A percentile compares a stretch with the other conserved stretches of the same genome.
These are phyloP conservation scores for Candida tunisiensis DNA, from an alignment of 1,139 yeast genomes.

Conservation along the genomic window DNA sequence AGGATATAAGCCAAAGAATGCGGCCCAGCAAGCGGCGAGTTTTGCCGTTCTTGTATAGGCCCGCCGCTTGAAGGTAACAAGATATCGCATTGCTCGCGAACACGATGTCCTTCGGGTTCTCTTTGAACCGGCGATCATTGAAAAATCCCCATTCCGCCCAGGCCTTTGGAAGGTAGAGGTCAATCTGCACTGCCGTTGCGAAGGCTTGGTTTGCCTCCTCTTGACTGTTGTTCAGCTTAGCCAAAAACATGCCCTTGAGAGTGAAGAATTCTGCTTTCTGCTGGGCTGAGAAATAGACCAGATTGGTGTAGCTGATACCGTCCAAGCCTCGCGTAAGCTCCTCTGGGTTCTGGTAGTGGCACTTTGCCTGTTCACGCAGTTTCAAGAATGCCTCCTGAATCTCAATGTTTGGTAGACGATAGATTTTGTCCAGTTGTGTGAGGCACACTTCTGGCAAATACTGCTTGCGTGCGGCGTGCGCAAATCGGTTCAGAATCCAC, in stretches of 20 bases:
- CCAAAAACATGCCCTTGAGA: slow-evolving; percentile 92
- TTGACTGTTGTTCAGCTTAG: slow-evolving; percentile 69
- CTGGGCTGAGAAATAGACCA: slow-evolving; percentile 90
- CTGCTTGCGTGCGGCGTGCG: slow-evolving; percentile 95
- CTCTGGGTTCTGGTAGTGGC: slow-evolving; percentile 79
- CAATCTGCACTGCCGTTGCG: slow-evolving; percentile 94
- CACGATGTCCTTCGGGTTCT: slow-evolving; percentile 64
- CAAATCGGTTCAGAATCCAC: slow-evolving; percentile 96
- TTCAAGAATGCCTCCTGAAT: slow-evolving; percentile 96
- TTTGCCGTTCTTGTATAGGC: slow-evolving; percentile 82
- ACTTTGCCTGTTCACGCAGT: slow-evolving; percentile 91
- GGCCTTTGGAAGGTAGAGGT: slow-evolving; percentile 84
- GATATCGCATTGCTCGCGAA: slow-evolving; percentile 90
- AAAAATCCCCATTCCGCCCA: slow-evolving; percentile 99
- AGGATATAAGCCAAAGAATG: slow-evolving; percentile 81
- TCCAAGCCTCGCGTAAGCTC: slow-evolving; percentile 91
- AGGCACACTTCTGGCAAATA: slow-evolving; percentile 95
- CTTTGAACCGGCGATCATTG: slow-evolving; percentile 78
- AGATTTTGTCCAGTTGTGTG: slow-evolving; percentile 80
- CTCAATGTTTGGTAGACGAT: slow-evolving; percentile 92
- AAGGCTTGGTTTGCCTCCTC: slow-evolving; percentile 97
- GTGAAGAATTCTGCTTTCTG: slow-evolving; percentile 98
- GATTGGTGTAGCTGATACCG: slow-evolving; percentile 88
- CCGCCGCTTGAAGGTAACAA: slow-evolving; percentile 95
- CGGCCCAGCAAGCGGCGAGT: slow-evolving; percentile 79